Conservation (phyloP, 169 alveolate species). For the Theileria equi region DNA sequence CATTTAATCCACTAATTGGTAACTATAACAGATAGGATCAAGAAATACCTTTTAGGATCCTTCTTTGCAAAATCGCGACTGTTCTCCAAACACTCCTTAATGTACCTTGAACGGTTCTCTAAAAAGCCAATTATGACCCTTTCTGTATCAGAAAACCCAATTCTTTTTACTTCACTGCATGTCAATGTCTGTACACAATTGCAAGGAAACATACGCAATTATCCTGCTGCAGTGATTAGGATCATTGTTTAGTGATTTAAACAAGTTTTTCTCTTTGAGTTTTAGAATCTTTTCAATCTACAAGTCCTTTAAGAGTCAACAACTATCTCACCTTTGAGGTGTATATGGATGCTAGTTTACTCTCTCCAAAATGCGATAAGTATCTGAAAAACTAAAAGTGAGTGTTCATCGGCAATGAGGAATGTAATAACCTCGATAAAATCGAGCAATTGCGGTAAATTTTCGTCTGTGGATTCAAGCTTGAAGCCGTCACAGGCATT, state of each 20-base stretch:
- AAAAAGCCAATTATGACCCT: slow-evolving; percentile 32
- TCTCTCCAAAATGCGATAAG: neutral
- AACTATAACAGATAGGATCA: too few species aligned
- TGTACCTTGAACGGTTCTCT: slow-evolving; percentile 9
- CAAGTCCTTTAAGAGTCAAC: neutral
- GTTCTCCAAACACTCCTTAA: slow-evolving; percentile 11
- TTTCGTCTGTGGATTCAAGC: too few species aligned
- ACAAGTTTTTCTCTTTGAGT: slow-evolving; percentile 17
- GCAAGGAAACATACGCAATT: slow-evolving; percentile 7
- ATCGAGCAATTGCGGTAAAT: neutral
- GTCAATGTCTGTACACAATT: neutral
- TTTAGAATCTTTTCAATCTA: neutral
- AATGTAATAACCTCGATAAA: neutral
- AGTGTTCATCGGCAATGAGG: too few species aligned
- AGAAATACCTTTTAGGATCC: slow-evolving; percentile 28
- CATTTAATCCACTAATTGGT: too few species aligned
- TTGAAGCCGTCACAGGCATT: too few species aligned
- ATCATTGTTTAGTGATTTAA: slow-evolving; percentile 41
- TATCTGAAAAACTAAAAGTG: slow-evolving; percentile 2
- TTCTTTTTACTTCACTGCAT: slow-evolving; percentile 11
- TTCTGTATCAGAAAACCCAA: slow-evolving; percentile 25
- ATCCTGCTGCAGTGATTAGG: slow-evolving; percentile 8
- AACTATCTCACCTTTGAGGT: neutral
- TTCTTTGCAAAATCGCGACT: neutral
- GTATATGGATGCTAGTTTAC: neutral